A percentile compares a stretch with the other conserved stretches of the same genome.
These are phyloP conservation scores for Myriosclerotinia curreyana DNA, from an alignment of 2,329 filamentous ascomycete species.

Conservation along the genomic window DNA sequence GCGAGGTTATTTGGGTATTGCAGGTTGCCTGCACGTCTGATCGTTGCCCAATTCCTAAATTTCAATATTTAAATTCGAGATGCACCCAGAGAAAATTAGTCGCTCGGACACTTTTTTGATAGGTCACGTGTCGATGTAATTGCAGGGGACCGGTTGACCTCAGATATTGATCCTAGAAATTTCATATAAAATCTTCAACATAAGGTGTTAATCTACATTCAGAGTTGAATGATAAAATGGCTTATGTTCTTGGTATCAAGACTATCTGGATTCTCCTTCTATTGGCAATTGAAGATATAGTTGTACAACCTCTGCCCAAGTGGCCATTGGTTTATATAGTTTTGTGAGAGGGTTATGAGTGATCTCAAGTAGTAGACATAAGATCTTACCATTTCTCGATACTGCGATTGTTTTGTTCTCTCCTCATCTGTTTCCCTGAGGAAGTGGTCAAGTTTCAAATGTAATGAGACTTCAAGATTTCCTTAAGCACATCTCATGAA, in stretches of 20 bases:
- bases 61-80: conserved; percentile 13
- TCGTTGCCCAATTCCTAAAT: conserved; percentile 31
- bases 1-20: conserved; percentile 21
- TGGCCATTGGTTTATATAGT: background rate
- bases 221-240: background rate
- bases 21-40: conserved; percentile 26
- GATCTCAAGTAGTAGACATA: background rate
- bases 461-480: background rate
- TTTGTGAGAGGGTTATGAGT: background rate
- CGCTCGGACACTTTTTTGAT: conserved; percentile 12
- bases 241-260: background rate
- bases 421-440: background rate
- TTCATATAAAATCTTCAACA: background rate
- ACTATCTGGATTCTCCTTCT: too few relatives aligned
- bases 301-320: background rate
- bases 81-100: conserved; percentile 18
- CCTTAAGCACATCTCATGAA: background rate
- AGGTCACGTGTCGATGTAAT: background rate
- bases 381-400: background rate
- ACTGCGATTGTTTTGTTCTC: background rate
- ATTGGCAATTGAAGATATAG: background rate
- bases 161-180: background rate
- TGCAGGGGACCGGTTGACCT: background rate
- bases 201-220: background rate
- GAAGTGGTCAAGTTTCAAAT: too few relatives aligned